Evolutionary conservation across 1,139 yeast species (phyloP).

Genomic region (Candida sanyaensis): DNA sequence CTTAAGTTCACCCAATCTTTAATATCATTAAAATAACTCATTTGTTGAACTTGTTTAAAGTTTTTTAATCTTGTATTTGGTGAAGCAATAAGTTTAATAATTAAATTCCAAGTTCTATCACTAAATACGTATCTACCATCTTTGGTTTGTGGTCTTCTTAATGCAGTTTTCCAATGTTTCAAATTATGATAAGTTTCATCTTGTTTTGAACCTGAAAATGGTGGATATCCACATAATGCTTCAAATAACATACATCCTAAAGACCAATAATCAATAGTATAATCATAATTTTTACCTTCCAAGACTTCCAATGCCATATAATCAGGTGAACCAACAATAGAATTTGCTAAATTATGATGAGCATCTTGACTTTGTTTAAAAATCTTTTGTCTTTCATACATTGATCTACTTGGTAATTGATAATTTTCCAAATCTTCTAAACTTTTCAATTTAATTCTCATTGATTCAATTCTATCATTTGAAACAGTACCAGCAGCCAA

Average conservation of each 20-base stretch:
- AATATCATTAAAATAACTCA: slow-evolving; percentile 81
- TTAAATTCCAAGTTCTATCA: slow-evolving; percentile 94
- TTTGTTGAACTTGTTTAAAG: slow-evolving; percentile 77
- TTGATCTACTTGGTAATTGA: slow-evolving; percentile 73
- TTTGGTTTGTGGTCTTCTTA: slow-evolving; percentile 87
- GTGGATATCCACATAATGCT: slow-evolving; percentile 92
- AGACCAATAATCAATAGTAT: slow-evolving; percentile 98
- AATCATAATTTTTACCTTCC: slow-evolving; percentile 91
- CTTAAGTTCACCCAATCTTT: slow-evolving; percentile 71
- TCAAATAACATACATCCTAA: slow-evolving; percentile 95
- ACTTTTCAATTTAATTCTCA: slow-evolving; percentile 81
- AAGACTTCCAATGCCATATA: slow-evolving; percentile 98
- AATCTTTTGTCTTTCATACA: slow-evolving; percentile 82
- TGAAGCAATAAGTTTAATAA: slow-evolving; percentile 75
- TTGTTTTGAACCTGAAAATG: slow-evolving; percentile 90
- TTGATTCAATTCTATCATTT: slow-evolving; percentile 88
- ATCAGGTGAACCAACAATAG: slow-evolving; percentile 98
- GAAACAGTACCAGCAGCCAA: slow-evolving; percentile 96
- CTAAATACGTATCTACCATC: slow-evolving; percentile 92
- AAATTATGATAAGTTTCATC: slow-evolving; percentile 95
- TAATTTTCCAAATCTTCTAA: slow-evolving; percentile 67
- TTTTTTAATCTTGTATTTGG: slow-evolving; percentile 74
- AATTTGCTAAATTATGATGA: slow-evolving; percentile 82
- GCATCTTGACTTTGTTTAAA: slow-evolving; percentile 72
- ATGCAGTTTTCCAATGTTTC: slow-evolving; percentile 88